Conservation (phyloP, 2,329 filamentous ascomycete species). For the Diaporthe sp. region DNA sequence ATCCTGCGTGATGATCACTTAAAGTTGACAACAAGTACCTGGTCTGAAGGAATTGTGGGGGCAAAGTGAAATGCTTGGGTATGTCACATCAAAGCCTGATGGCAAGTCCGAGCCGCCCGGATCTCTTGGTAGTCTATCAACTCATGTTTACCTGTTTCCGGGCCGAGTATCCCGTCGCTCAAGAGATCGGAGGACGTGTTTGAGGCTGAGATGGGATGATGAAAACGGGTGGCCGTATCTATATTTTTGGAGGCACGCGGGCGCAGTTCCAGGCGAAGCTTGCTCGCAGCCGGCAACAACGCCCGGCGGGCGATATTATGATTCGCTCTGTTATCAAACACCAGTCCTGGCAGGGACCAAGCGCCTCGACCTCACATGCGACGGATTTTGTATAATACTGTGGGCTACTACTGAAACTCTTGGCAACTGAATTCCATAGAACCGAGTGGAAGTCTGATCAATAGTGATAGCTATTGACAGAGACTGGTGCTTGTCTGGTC, state of each 20-base stretch:
- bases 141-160: slow-evolving; percentile 8
- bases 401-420: background rate
- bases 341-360: background rate
- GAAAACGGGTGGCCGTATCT: background rate
- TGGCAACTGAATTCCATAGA: background rate
- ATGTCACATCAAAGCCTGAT: slow-evolving; percentile 11
- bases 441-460: background rate
- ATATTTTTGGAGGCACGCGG: background rate
- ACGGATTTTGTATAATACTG: background rate
- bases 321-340: background rate
- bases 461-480: background rate
- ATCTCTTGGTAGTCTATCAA: slow-evolving; percentile 23
- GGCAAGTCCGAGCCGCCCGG: background rate
- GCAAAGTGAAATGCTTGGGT: background rate
- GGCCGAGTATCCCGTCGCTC: background rate
- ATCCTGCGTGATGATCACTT: slow-evolving; percentile 19
- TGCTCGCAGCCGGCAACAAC: background rate
- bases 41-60: background rate
- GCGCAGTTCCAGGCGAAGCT: background rate
- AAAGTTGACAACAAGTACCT: background rate
- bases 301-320: background rate
- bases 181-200: slow-evolving; percentile 4
- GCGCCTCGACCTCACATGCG: background rate
- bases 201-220: background rate
- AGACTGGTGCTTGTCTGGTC: background rate